These are phyloP conservation scores for Fragaria nilgerrensis DNA, from an alignment of 306 rosid species.

Conservation along the genomic window DNA sequence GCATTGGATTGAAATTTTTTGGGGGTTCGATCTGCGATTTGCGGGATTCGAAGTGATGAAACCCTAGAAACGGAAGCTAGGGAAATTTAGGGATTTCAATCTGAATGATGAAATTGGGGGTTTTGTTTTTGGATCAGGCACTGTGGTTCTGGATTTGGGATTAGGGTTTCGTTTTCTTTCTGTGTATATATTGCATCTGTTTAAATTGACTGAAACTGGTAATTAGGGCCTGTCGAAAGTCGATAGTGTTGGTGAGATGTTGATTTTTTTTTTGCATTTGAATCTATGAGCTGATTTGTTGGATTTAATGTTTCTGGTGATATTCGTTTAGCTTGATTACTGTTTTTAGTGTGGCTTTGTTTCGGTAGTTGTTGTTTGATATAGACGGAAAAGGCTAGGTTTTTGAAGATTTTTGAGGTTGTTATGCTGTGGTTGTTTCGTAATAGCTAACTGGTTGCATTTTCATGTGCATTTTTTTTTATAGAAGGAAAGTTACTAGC, in stretches of 20 bases:
- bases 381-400: neutral
- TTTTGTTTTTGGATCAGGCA: constrained; percentile 17
- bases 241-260: neutral
- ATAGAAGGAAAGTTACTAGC: constrained; percentile 34
- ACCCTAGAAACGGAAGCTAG: constrained; percentile 48
- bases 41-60: constrained; percentile 31
- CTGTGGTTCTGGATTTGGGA: constrained; percentile 26
- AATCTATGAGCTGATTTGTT: neutral
- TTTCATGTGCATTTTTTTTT: constrained; percentile 38
- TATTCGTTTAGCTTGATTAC: neutral
- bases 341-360: neutral
- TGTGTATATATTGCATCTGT: neutral
- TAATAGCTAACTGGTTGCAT: constrained; percentile 39
- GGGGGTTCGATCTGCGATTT: constrained; percentile 45
- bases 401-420: neutral
- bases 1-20: constrained; percentile 31
- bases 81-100: constrained; percentile 22
- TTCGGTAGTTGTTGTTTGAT: neutral
- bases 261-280: constrained; percentile 1
- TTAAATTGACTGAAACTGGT: neutral
- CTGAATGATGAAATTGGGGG: constrained; percentile 14
- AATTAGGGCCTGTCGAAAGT: neutral
- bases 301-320: neutral
- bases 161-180: neutral
- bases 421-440: neutral